phyloP scores from a whole-genome alignment of 2,329 filamentous ascomycete genomes.

The Chaetomium sp. region DNA sequence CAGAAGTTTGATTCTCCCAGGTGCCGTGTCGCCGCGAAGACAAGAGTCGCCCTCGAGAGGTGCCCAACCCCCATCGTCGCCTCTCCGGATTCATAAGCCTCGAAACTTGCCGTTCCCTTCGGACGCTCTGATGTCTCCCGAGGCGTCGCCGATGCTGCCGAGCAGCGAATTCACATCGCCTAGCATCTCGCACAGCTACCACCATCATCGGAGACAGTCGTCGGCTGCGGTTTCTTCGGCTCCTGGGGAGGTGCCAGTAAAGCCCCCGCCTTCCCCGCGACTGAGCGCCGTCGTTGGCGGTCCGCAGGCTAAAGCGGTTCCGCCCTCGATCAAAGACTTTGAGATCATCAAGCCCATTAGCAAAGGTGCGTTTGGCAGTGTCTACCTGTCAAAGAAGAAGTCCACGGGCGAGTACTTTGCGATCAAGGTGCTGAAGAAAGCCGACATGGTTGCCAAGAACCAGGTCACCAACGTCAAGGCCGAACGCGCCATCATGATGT shows the following conservation, averaged over 20 bases:
- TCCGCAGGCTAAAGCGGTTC: constrained; percentile 82
- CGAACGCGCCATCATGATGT: constrained; percentile 99
- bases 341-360: constrained; percentile 99
- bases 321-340: constrained; percentile 98
- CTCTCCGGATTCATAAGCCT: constrained; percentile 82
- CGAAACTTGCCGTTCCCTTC: constrained; percentile 61
- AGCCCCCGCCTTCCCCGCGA: constrained; percentile 79
- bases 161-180: constrained; percentile 81
- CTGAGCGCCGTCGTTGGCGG: constrained; percentile 74
- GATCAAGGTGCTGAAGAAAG: constrained; percentile 97
- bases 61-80: constrained; percentile 66
- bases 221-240: constrained; percentile 75
- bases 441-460: constrained; percentile 99
- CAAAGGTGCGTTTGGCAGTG: constrained; percentile 96
- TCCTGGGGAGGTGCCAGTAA: constrained; percentile 53
- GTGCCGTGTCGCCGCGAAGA: constrained; percentile 75
- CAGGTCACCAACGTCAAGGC: constrained; percentile 99
- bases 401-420: constrained; percentile 97
- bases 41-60: constrained; percentile 85
- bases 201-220: constrained; percentile 75
- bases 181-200: constrained; percentile 54
- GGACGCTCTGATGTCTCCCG: constrained; percentile 76
- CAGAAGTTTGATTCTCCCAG: constrained; percentile 79
- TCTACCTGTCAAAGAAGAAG: constrained; percentile 98
- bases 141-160: constrained; percentile 84